These are phyloP conservation scores for Yarrowia galli DNA, from an alignment of 1,139 yeast species.

Conservation along the genomic window DNA sequence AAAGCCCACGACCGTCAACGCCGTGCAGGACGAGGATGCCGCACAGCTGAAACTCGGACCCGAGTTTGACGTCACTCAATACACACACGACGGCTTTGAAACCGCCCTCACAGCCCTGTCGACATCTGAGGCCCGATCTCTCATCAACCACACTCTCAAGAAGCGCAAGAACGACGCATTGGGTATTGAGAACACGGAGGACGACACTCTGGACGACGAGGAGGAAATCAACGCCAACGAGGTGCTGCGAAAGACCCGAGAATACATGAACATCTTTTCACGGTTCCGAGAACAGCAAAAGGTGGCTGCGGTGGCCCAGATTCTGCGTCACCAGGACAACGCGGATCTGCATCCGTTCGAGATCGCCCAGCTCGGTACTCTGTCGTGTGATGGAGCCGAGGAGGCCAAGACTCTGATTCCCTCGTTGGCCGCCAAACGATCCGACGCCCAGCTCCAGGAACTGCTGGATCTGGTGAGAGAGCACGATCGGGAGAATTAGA, in stretches of 20 bases:
- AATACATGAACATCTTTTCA: conserved; percentile 83
- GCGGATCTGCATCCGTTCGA: conserved; percentile 90
- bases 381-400: conserved; percentile 96
- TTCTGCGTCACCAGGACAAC: conserved; percentile 73
- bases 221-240: conserved; percentile 55
- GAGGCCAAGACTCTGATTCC: conserved; percentile 96
- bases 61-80: conserved; percentile 83
- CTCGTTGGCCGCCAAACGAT: conserved; percentile 77
- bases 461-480: conserved; percentile 62
- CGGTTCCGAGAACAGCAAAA: conserved; percentile 92
- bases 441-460: conserved; percentile 86
- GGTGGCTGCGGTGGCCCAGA: conserved; percentile 89
- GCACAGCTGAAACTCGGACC: conserved; percentile 87
- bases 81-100: conserved; percentile 79
- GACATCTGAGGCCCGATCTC: conserved; percentile 84
- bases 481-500: conserved; percentile 29
- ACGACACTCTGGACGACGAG: conserved; percentile 55
- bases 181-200: conserved; percentile 53
- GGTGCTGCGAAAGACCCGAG: conserved; percentile 90
- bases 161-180: conserved; percentile 69
- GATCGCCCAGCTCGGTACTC: conserved; percentile 79
- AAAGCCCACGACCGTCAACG: conserved; percentile 64
- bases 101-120: conserved; percentile 84
- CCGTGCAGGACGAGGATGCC: conserved; percentile 81
- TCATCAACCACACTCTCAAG: conserved; percentile 87